Evolutionary conservation across 2,329 filamentous ascomycete genomes (phyloP).

Genomic region (Penicillium thymicola): DNA sequence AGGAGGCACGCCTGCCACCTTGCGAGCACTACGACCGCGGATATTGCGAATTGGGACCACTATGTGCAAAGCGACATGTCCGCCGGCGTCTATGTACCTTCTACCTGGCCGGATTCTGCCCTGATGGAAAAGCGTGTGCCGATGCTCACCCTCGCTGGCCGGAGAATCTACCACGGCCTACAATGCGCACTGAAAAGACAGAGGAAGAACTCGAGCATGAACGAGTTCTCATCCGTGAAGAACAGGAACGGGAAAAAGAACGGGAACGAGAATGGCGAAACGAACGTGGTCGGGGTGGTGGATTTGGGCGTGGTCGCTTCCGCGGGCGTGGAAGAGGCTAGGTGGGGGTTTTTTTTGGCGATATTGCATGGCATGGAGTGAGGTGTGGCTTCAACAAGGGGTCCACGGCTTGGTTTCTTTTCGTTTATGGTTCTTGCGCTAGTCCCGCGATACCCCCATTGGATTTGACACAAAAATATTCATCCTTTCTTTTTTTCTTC

Average conservation of each 20-base stretch:
- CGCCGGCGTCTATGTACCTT: conserved; percentile 75
- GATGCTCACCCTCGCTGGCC: conserved; percentile 78
- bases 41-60: conserved; percentile 86
- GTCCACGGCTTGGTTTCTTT: neutral
- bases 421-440: conserved; percentile 6
- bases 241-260: conserved; percentile 56
- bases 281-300: conserved; percentile 51
- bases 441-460: conserved; percentile 8
- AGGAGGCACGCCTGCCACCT: conserved; percentile 71
- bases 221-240: conserved; percentile 54
- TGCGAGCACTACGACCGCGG: conserved; percentile 92
- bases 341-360: neutral
- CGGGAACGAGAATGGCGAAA: conserved; percentile 53
- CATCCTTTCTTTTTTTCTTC: neutral
- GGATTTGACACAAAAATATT: conserved; percentile 6
- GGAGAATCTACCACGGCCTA: conserved; percentile 60
- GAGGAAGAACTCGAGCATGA: conserved; percentile 65
- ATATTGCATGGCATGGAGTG: conserved; percentile 13
- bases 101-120: conserved; percentile 93
- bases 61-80: conserved; percentile 85
- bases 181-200: conserved; percentile 65
- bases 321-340: conserved; percentile 48
- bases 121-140: conserved; percentile 72
- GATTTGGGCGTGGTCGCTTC: conserved; percentile 43
- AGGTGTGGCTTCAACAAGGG: conserved; percentile 1